Evolutionary conservation across 2,329 filamentous ascomycete species (phyloP).

Genomic region (Colletotrichum aenigma): DNA sequence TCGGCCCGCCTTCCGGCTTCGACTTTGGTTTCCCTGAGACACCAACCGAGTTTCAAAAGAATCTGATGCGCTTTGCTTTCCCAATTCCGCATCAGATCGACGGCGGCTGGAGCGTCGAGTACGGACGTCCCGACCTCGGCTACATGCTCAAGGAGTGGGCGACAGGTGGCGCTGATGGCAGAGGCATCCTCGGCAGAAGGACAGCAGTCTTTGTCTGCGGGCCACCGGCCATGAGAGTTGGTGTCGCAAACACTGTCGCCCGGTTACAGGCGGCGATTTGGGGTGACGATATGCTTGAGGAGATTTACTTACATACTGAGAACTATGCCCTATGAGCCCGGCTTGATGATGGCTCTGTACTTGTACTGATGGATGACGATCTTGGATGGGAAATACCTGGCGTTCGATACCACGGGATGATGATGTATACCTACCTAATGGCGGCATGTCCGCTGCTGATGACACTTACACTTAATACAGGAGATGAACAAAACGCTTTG

Average conservation of each 20-base stretch:
- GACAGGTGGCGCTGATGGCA: slow-evolving; percentile 67
- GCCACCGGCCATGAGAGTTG: slow-evolving; percentile 83
- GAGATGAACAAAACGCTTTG: neutral
- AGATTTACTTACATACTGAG: slow-evolving; percentile 93
- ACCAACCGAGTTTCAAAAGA: slow-evolving; percentile 88
- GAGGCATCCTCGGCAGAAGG: slow-evolving; percentile 75
- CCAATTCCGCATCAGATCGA: slow-evolving; percentile 70
- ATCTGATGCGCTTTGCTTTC: slow-evolving; percentile 88
- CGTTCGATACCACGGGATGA: slow-evolving; percentile 17
- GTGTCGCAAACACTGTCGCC: slow-evolving; percentile 86
- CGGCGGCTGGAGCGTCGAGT: slow-evolving; percentile 90
- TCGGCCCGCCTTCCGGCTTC: slow-evolving; percentile 67
- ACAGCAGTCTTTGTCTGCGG: slow-evolving; percentile 95
- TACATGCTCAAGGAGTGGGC: slow-evolving; percentile 87
- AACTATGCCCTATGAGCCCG: slow-evolving; percentile 80
- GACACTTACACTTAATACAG: neutral
- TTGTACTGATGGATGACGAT: slow-evolving; percentile 7
- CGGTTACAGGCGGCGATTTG: slow-evolving; percentile 82
- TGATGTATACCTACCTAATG: neutral
- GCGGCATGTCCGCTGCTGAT: neutral
- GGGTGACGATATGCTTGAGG: slow-evolving; percentile 78
- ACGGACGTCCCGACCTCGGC: slow-evolving; percentile 85
- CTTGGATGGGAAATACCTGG: slow-evolving; percentile 3
- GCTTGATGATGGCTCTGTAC: neutral
- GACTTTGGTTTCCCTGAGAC: slow-evolving; percentile 84